Evolutionary conservation across 257 asterid species (phyloP).

Genomic region (Forsythia suspensa): DNA sequence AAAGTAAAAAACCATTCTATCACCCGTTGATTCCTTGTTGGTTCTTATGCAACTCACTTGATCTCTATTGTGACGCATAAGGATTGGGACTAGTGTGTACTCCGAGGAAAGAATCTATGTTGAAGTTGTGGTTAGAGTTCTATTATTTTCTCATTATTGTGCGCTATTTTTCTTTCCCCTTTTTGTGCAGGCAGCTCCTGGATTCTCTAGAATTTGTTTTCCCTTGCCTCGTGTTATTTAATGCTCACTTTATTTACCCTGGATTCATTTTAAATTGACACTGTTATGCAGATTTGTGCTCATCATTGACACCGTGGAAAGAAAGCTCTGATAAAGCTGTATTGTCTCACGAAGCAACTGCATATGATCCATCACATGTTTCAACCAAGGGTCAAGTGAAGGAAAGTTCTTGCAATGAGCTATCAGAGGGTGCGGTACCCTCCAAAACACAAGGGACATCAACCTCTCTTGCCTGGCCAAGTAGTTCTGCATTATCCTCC

Average conservation of each 20-base stretch:
- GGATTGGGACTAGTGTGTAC: no score
- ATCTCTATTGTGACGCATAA: no score
- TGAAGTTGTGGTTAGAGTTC: no score
- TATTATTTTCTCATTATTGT: no score
- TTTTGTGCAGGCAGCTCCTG: no score
- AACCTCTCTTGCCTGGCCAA: constrained; percentile 43
- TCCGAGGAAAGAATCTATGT: no score
- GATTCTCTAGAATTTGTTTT: constrained; percentile 6
- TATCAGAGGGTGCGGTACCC: constrained; percentile 38
- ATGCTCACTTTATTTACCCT: constrained; percentile 1
- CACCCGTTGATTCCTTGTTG: no score
- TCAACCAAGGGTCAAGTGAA: constrained; percentile 61
- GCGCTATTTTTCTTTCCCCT: no score
- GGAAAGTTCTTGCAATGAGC: constrained; percentile 44
- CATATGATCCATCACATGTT: constrained; percentile 50
- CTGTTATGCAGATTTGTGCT: constrained; percentile 40
- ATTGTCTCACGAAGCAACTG: constrained; percentile 60
- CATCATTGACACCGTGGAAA: constrained; percentile 31
- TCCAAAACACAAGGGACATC: constrained; percentile 47
- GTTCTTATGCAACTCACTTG: no score
- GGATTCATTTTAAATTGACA: constrained; percentile 13
- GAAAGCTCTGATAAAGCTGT: constrained; percentile 50
- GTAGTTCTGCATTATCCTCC: constrained; percentile 75
- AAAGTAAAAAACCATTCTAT: no score
- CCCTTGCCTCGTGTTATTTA: neutral